Base-by-base conservation (phyloP, 805 yeast genomes). In the Teunomyces barrocoloradensis region DNA sequence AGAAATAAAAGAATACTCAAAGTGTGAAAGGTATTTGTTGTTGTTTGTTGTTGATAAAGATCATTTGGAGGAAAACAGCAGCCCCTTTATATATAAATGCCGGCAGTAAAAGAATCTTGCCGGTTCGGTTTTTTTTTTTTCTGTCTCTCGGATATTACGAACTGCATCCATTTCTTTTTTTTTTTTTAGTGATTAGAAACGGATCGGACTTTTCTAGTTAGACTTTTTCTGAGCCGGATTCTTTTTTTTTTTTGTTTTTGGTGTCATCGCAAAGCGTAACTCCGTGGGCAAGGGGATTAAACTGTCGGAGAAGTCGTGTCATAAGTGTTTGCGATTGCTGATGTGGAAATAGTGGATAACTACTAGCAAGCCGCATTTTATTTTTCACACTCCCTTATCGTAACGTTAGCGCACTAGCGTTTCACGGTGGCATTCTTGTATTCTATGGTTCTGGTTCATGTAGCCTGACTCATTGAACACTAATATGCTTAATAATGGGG, bases 61-160 rank as follows among this genome's bases (percentile, higher is more conserved):
- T n/a, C 9, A n/a, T 12, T 10, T 20, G 18, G 29, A 23, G 28
- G 40, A n/a, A 17, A 23, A 20, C 10, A 18, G 15, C 15, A 13
- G 34, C 29, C 40, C 40, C 29, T 37, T 21, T 37, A 37, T 37
- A 37, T 37, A 37, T 37, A 13, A 23, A 23, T 7, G 25, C 40
- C 40, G 40, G 40, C 40, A 20, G 40, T 37, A 37, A 37, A 37
- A 37, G 29, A 37, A 11, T 37, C 40, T 37, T 37, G 40, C 40
- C 40, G 40, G 23, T 23, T 18, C 25, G 27, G 13, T 20, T 36
- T 13, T 36, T 36, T 15, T 15, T 37, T 37, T 37, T 37, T 36
- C 23, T 37, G 25, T 23, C 25, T 15, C 21, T 37, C 29, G 29
- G 40, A 37, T 37, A 37, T 37, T 37, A 37, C 40, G 6, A 23